Percentiles rank a stretch among this genome's conserved stretches.
These are phyloP conservation scores for Coemansia sp. DNA, from an alignment of 192 early-diverging fungal genomes.

Conservation along the genomic window DNA sequence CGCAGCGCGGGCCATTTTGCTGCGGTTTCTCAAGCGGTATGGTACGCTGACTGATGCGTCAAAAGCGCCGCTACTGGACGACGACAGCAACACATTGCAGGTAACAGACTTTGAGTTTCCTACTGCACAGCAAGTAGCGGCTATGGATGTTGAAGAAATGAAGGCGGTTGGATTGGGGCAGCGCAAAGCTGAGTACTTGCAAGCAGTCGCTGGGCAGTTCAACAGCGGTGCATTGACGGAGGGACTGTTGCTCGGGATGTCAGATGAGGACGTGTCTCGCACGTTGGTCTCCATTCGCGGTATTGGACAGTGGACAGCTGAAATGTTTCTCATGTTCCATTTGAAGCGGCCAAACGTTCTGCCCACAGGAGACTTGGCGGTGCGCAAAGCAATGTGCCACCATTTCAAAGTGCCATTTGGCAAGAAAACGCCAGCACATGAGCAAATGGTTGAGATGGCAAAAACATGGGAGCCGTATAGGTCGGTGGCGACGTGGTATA, in stretches of 20 bases:
- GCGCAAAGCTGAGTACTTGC: conserved; percentile 65
- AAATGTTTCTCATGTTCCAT: conserved; percentile 77
- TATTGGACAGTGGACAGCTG: conserved; percentile 70
- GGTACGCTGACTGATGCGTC: conserved; percentile 32
- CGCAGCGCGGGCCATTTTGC: conserved; percentile 62
- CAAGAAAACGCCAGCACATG: conserved; percentile 51
- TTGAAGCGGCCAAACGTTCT: conserved; percentile 68
- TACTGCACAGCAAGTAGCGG: conserved; percentile 52
- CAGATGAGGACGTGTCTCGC: conserved; percentile 58
- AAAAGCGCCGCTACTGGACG: background rate
- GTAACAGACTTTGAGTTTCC: conserved; percentile 51
- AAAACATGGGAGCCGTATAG: conserved; percentile 66
- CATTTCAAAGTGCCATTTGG: conserved; percentile 61
- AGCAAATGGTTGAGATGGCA: conserved; percentile 59
- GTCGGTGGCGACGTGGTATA: conserved; percentile 64
- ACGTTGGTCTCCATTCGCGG: conserved; percentile 61
- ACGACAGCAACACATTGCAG: background rate
- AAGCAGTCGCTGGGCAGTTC: conserved; percentile 61
- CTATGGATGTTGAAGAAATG: conserved; percentile 48
- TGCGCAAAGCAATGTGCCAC: conserved; percentile 63
- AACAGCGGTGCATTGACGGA: conserved; percentile 55
- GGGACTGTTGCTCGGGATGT: conserved; percentile 51
- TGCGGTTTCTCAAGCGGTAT: conserved; percentile 58
- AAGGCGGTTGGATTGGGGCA: conserved; percentile 35
- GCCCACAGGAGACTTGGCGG: conserved; percentile 63